These are phyloP conservation scores for Maudiozyma humilis DNA, from an alignment of 1,139 yeast genomes.

Conservation along the genomic window DNA sequence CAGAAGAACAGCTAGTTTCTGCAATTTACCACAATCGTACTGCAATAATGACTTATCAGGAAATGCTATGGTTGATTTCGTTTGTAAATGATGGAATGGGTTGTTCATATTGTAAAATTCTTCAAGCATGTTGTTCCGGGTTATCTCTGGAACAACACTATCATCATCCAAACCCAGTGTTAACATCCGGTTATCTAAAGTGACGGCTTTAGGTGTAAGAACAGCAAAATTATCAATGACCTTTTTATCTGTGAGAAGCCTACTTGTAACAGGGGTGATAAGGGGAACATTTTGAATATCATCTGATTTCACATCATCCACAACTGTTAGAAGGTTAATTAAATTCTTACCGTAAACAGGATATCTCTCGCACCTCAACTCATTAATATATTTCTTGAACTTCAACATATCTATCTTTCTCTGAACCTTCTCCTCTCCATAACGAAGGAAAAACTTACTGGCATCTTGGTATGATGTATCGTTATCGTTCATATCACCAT, in stretches of 20 bases:
- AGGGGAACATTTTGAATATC: slow-evolving; percentile 24
- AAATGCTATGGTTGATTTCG: slow-evolving; percentile 83
- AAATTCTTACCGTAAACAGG: slow-evolving; percentile 53
- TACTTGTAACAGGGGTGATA: slow-evolving; percentile 32
- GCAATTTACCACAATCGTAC: slow-evolving; percentile 95
- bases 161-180: slow-evolving; percentile 28
- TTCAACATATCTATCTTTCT: slow-evolving; percentile 45
- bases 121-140: slow-evolving; percentile 35
- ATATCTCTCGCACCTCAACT: slow-evolving; percentile 46
- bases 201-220: slow-evolving; percentile 79
- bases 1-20: slow-evolving; percentile 65
- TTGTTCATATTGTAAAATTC: slow-evolving; percentile 39
- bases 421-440: slow-evolving; percentile 44
- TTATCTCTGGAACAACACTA: slow-evolving; percentile 19
- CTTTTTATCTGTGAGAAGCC: slow-evolving; percentile 37
- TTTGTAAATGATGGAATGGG: slow-evolving; percentile 80
- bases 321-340: slow-evolving; percentile 27
- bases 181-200: slow-evolving; percentile 62
- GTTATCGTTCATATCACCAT: background rate
- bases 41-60: slow-evolving; percentile 90
- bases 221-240: slow-evolving; percentile 71
- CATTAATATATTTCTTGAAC: slow-evolving; percentile 58
- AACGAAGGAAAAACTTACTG: slow-evolving; percentile 51
- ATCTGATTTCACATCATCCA: slow-evolving; percentile 5
- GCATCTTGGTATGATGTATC: slow-evolving; percentile 33